phyloP scores from a whole-genome alignment of 1,139 yeast genomes.

The Taphrina pruni region DNA sequence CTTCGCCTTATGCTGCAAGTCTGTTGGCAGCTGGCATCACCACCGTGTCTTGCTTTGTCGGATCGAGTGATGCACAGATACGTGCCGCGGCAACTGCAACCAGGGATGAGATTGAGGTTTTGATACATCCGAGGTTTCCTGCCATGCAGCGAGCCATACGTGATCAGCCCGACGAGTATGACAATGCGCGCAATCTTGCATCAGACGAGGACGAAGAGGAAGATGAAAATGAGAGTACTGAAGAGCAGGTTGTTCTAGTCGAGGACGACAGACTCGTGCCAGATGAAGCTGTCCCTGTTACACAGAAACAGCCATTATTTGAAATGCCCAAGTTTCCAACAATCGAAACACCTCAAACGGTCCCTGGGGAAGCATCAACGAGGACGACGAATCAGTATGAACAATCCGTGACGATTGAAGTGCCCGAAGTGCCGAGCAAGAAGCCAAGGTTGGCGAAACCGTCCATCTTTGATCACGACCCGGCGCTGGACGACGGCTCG shows the following conservation, averaged over 20 bases:
- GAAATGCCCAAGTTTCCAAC: not conserved
- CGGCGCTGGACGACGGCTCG: constrained; percentile 17
- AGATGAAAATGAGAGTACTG: not conserved
- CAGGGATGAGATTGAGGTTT: constrained; percentile 9
- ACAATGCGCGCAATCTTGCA: not conserved
- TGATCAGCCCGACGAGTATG: not conserved
- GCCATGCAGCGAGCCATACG: constrained; percentile 18
- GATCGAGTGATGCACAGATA: not conserved
- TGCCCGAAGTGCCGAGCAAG: not conserved
- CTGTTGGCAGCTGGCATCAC: constrained; percentile 18
- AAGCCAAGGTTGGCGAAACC: constrained; percentile 6
- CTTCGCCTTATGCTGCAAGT: constrained; percentile 18
- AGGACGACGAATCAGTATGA: not conserved
- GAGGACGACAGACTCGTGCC: not conserved
- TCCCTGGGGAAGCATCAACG: not conserved
- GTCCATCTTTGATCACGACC: constrained; percentile 5
- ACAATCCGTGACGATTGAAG: not conserved
- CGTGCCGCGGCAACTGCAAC: constrained; percentile 5
- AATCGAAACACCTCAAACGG: not conserved
- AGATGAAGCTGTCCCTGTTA: not conserved
- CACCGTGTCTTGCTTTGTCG: not conserved
- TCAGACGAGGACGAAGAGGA: not conserved
- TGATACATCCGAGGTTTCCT: constrained; percentile 35
- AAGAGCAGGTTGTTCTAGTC: constrained; percentile 6
- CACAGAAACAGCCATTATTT: not conserved